Percentiles rank a stretch among this genome's conserved stretches.
Evolutionary conservation across 352 stramenopile genomes (phyloP).

Genomic region (Pythium plurisporium): DNA sequence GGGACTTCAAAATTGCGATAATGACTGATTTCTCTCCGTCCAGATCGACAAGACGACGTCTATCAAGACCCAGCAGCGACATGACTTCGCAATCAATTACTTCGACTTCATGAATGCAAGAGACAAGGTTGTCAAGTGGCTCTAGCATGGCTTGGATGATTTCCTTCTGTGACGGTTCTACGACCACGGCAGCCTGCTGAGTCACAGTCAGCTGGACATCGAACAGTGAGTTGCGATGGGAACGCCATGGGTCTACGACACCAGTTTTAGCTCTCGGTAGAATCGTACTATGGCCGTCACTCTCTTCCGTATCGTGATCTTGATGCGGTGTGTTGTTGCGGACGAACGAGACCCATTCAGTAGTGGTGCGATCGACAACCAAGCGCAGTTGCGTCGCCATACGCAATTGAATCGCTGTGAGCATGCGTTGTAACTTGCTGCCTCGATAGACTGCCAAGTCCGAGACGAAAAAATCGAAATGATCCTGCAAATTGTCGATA

Average conservation of each 20-base stretch:
- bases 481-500: conserved; percentile 92
- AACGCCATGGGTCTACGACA: conserved; percentile 31
- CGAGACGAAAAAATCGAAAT: conserved; percentile 92
- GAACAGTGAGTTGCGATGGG: conserved; percentile 71
- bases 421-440: conserved; percentile 63
- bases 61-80: conserved; percentile 78
- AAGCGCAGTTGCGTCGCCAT: conserved; percentile 81
- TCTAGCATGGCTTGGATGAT: conserved; percentile 76
- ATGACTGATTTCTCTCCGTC: conserved; percentile 40
- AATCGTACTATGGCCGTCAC: not conserved
- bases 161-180: conserved; percentile 62
- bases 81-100: conserved; percentile 89
- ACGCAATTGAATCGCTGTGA: conserved; percentile 83
- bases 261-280: not conserved
- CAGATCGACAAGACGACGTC: conserved; percentile 51
- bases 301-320: not conserved
- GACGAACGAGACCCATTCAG: conserved; percentile 64
- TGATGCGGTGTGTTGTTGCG: conserved; percentile 15
- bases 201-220: conserved; percentile 50
- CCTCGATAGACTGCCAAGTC: conserved; percentile 52
- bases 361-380: conserved; percentile 52
- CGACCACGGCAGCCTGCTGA: conserved; percentile 38
- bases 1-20: conserved; percentile 35
- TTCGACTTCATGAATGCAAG: conserved; percentile 75
- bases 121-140: conserved; percentile 72